Evolutionary conservation across 129 eudicot genomes (phyloP), one percentile per base, ranked within the genome.

Genomic region (Artemisia argyi): DNA sequence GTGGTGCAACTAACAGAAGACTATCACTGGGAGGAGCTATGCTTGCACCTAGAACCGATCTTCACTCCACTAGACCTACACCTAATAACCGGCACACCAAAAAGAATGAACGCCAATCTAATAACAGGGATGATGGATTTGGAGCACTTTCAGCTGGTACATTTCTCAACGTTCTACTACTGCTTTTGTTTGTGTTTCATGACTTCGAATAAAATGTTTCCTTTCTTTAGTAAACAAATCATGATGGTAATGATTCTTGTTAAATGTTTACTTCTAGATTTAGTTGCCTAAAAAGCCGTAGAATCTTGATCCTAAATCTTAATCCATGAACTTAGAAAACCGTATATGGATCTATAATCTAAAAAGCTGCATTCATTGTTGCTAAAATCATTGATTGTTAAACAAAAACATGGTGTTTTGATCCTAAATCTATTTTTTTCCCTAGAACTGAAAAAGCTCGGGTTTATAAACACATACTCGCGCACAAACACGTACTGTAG

Each of bases 21-120:
- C 79, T 87, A 22, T 90, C 98, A 62, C 81, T 88, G 49, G 99
- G 98, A 57, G 97, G 90, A 20, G 49, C 91, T 48, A 82, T 80
- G 88, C 98, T 85, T 63, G 84, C 92, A 53, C 97, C 91, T 44
- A 88, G 87, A 84, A 69, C 78, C 2, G 88, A 87, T 52, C 55
- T 68, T 57, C 82, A 82, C 50, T 74, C 97, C 3, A 17, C 68
- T 19, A 85, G 85, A 93, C 89, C 90, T 70, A 90, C 96, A 15
- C 91, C 94, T 54, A 81, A 86, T 76, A 81, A 85, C 49, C 93
- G 88, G n/a, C 88, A 73, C 26, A 71, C 76, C 20, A 95, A 84
- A 81, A 91, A 80, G 80, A 87, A 50, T 22, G 86, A 86, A 18
- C 80, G 75, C 2, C 65, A 70, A 22, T 78, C 13, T 14, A 53